Percentiles rank a stretch among this genome's conserved stretches.
phyloP scores from a whole-genome alignment of 176 grass and related monocot genomes.

The Areca catechu region DNA sequence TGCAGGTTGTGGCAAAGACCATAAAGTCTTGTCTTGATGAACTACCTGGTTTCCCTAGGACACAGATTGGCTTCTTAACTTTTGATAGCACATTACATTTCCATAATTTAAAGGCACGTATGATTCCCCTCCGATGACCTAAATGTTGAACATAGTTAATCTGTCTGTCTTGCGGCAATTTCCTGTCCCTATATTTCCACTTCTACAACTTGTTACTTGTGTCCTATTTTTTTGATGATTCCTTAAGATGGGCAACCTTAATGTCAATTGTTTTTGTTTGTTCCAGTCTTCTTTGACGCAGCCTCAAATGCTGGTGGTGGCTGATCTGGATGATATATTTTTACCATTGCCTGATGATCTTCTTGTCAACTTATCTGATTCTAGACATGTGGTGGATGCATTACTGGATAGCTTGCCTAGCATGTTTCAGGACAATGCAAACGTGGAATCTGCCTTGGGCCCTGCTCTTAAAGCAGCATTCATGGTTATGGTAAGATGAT shows the following conservation, averaged over 20 bases:
- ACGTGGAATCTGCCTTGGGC: constrained; percentile 89
- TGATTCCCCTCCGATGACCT: constrained; percentile 3
- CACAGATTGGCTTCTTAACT: constrained; percentile 95
- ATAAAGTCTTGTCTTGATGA: constrained; percentile 87
- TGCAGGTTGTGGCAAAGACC: constrained; percentile 82
- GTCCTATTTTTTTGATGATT: not conserved
- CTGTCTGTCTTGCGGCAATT: too few species aligned
- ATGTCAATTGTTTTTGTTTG: constrained; percentile 14
- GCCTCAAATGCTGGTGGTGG: constrained; percentile 92
- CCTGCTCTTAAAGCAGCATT: constrained; percentile 88
- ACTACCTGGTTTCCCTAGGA: constrained; percentile 67
- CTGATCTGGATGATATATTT: constrained; percentile 84
- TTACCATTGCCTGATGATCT: constrained; percentile 92
- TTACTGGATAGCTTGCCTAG: constrained; percentile 94
- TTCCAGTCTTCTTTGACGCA: constrained; percentile 81
- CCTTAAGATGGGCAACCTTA: too few species aligned
- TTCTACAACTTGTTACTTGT: not conserved
- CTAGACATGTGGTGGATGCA: constrained; percentile 63
- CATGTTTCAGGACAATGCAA: constrained; percentile 84
- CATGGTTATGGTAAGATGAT: constrained; percentile 82
- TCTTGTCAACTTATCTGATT: constrained; percentile 86
- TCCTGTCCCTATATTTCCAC: not conserved
- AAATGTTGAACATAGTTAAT: not conserved
- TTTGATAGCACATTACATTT: constrained; percentile 92
- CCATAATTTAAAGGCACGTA: constrained; percentile 87